These are phyloP conservation scores for Phyllosticta citribraziliensis DNA, from an alignment of 2,329 filamentous ascomycete genomes.

Conservation along the genomic window DNA sequence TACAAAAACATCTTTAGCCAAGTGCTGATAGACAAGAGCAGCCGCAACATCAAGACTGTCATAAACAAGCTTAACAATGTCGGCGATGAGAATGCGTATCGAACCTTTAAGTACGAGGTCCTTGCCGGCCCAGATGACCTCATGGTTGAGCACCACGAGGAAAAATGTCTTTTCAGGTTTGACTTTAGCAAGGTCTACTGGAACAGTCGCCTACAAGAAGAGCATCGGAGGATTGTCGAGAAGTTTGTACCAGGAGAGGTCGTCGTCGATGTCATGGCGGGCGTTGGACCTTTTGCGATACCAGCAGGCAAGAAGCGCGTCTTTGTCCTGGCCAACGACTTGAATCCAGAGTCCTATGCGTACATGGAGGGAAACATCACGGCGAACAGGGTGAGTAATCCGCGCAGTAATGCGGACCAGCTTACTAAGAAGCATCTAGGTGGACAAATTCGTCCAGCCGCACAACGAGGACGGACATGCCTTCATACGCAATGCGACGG, in stretches of 20 bases:
- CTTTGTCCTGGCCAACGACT: slow-evolving; percentile 94
- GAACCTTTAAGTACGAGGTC: slow-evolving; percentile 89
- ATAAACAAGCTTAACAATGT: slow-evolving; percentile 95
- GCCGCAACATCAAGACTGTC: slow-evolving; percentile 69
- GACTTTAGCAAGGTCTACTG: slow-evolving; percentile 97
- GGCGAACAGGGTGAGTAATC: slow-evolving; percentile 54
- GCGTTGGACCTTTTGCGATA: slow-evolving; percentile 88
- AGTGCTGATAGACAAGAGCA: slow-evolving; percentile 76
- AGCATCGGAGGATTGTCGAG: slow-evolving; percentile 68
- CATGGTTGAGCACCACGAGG: slow-evolving; percentile 73
- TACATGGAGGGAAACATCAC: slow-evolving; percentile 60
- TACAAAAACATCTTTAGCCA: slow-evolving; percentile 82
- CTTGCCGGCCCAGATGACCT: slow-evolving; percentile 73
- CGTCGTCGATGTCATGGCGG: slow-evolving; percentile 94
- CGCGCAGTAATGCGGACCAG: not conserved
- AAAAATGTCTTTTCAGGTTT: slow-evolving; percentile 78
- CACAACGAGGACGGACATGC: slow-evolving; percentile 73
- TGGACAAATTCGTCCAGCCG: slow-evolving; percentile 57
- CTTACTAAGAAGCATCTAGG: slow-evolving; percentile 24
- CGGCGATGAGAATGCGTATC: slow-evolving; percentile 72
- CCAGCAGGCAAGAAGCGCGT: slow-evolving; percentile 83
- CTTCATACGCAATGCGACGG: slow-evolving; percentile 67
- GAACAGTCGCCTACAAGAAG: slow-evolving; percentile 85
- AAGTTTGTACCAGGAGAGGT: slow-evolving; percentile 76
- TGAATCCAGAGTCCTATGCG: slow-evolving; percentile 80